Base-by-base conservation (phyloP, 2,329 filamentous ascomycete genomes). In the Leptographium galeiforme region DNA sequence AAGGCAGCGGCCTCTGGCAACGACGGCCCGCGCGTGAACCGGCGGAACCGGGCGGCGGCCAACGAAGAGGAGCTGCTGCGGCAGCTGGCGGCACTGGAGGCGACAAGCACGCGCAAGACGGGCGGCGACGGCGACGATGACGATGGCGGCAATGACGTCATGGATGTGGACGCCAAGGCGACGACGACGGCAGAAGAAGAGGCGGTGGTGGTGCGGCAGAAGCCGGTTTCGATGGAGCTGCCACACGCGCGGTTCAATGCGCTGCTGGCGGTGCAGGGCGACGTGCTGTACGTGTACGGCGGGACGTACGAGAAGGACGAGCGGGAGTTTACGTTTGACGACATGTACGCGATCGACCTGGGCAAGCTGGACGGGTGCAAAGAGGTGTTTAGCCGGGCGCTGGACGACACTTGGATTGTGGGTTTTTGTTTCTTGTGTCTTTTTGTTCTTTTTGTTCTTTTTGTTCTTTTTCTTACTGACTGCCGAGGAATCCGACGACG, bases 221-320 rank as follows among this genome's bases (percentile, higher is more conserved):
- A 80, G 76, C 72, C 78, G 0, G 72, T 90, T 2, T 76, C 77
- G 0, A 86, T 87, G 72, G 90, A 95, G 64, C 83, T 94, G 64
- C 93, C 93, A 4, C 90, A 96, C 62, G 78, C 82, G 18, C 78
- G 93, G 51, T 98, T 98, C 72, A 97, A 97, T 61, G 84, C 89
- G 1, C 87, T 93, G 60, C 71, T 97, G 41, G 82, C 91, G 0
- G 88, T 97, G 0, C 90, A 97, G 68, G 88, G 90, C 59, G 93
- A 98, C 65, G 82, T 87, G 10, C 75, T 97, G 1, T 98, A 91
- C 69, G 88, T 97, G 52, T 97, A 94, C 63, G 90, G 93, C 34
- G 93, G 93, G 18, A 98, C 91, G 0, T 96, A 86, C 62, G 93
- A 98, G 65, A 93, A 95, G 65, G 91, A 88, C 18, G 93, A 98